These are phyloP conservation scores for Tylopilus cervinicoccineus DNA, from an alignment of 768 basidiomycete species.

Conservation along the genomic window DNA sequence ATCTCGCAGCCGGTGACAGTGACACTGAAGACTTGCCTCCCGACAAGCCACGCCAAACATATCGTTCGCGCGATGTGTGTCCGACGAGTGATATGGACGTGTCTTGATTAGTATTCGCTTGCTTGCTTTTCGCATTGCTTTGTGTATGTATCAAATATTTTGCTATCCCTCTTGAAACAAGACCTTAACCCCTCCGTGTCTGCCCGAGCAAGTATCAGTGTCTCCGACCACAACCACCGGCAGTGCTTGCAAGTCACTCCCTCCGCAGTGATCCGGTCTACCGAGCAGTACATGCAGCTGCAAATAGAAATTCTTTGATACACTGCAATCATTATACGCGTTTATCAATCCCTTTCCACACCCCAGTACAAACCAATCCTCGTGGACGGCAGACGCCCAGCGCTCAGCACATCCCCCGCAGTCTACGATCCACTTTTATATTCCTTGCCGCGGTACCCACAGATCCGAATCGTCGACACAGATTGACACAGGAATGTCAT, in stretches of 20 bases:
- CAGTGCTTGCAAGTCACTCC: too few relatives aligned
- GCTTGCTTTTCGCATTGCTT: neutral
- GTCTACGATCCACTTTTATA: neutral
- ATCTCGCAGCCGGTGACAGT: slow-evolving; percentile 16
- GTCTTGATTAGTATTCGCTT: slow-evolving; percentile 13
- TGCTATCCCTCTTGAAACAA: neutral
- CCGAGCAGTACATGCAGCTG: too few relatives aligned
- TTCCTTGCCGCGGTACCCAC: neutral
- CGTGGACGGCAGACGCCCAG: neutral
- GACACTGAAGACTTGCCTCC: slow-evolving; percentile 20
- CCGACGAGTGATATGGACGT: slow-evolving; percentile 25
- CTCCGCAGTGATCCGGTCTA: too few relatives aligned
- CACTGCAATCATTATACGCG: neutral
- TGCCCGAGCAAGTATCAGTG: too few relatives aligned
- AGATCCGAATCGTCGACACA: neutral
- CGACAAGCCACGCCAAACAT: neutral
- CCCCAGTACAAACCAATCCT: neutral
- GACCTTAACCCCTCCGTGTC: neutral
- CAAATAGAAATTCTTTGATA: too few relatives aligned
- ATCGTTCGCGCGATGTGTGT: neutral
- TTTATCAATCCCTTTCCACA: neutral
- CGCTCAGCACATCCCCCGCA: neutral
- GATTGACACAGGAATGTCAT: neutral
- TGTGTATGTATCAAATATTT: slow-evolving; percentile 6
- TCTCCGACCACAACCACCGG: too few relatives aligned